Evolutionary conservation across 305 asterid genomes (phyloP).

Genomic region (Andrographis paniculata): DNA sequence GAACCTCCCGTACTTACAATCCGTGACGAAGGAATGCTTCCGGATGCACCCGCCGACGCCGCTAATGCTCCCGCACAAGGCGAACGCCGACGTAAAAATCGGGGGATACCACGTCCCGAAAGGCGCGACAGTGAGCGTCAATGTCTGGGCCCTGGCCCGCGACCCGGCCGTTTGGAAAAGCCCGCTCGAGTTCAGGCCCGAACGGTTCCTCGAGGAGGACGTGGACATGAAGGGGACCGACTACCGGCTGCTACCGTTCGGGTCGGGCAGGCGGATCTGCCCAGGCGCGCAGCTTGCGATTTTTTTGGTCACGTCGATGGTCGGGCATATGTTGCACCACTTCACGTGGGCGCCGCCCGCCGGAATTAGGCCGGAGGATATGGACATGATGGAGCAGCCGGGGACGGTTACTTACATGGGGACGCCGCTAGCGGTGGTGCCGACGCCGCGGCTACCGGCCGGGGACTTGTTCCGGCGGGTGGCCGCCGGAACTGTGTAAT

Average conservation of each 20-base stretch:
- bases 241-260: constrained; percentile 50
- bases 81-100: constrained; percentile 37
- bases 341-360: constrained; percentile 34
- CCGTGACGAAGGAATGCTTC: constrained; percentile 49
- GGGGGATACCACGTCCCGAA: constrained; percentile 56
- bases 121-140: constrained; percentile 49
- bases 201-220: constrained; percentile 53
- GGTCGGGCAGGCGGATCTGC: constrained; percentile 64
- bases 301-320: constrained; percentile 43
- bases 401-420: constrained; percentile 60
- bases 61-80: constrained; percentile 50
- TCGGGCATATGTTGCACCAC: constrained; percentile 66
- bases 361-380: constrained; percentile 36
- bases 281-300: constrained; percentile 70
- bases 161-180: constrained; percentile 45
- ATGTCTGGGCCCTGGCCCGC: constrained; percentile 56
- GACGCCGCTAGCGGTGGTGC: constrained; percentile 37
- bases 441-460: constrained; percentile 47
- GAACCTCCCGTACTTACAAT: constrained; percentile 42
- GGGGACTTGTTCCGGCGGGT: constrained; percentile 41
- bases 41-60: constrained; percentile 68
- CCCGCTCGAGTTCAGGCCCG: constrained; percentile 50
- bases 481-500: constrained; percentile 36
- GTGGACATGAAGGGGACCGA: constrained; percentile 63
- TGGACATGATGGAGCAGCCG: constrained; percentile 66